These are phyloP conservation scores for Phytophthora boehmeriae DNA, from an alignment of 352 stramenopile genomes.

Conservation along the genomic window DNA sequence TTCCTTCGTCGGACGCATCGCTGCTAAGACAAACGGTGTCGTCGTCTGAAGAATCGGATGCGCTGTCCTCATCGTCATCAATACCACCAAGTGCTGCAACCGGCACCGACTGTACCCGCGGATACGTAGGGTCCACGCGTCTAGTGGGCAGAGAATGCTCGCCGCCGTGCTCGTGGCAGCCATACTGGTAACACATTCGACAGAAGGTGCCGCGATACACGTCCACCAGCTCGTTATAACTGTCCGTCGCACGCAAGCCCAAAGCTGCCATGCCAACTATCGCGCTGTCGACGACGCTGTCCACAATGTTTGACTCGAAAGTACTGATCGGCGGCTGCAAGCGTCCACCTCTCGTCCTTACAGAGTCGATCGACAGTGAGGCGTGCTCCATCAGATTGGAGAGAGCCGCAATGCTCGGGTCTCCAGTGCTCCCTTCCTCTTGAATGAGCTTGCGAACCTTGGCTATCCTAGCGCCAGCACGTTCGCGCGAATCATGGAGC, in stretches of 20 bases:
- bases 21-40: slow-evolving; percentile 17
- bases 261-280: slow-evolving; percentile 26
- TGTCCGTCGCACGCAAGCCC: slow-evolving; percentile 51
- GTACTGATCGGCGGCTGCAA: slow-evolving; percentile 51
- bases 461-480: slow-evolving; percentile 14
- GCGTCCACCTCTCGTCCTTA: slow-evolving; percentile 22
- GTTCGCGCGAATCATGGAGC: slow-evolving; percentile 19
- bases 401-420: slow-evolving; percentile 20
- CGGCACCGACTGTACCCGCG: slow-evolving; percentile 32
- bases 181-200: slow-evolving; percentile 91
- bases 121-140: slow-evolving; percentile 63
- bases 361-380: slow-evolving; percentile 16
- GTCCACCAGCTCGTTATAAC: slow-evolving; percentile 78
- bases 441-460: slow-evolving; percentile 15
- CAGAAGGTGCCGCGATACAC: slow-evolving; percentile 90
- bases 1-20: not conserved
- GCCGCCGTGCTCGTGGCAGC: slow-evolving; percentile 90
- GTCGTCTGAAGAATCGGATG: slow-evolving; percentile 7
- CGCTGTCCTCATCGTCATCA: not conserved
- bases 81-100: slow-evolving; percentile 11
- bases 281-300: slow-evolving; percentile 18
- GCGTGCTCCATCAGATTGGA: slow-evolving; percentile 25
- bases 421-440: not conserved
- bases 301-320: slow-evolving; percentile 62
- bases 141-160: slow-evolving; percentile 65